Conservation (phyloP, 169 alveolate genomes). For the Plasmodium vivax region DNA sequence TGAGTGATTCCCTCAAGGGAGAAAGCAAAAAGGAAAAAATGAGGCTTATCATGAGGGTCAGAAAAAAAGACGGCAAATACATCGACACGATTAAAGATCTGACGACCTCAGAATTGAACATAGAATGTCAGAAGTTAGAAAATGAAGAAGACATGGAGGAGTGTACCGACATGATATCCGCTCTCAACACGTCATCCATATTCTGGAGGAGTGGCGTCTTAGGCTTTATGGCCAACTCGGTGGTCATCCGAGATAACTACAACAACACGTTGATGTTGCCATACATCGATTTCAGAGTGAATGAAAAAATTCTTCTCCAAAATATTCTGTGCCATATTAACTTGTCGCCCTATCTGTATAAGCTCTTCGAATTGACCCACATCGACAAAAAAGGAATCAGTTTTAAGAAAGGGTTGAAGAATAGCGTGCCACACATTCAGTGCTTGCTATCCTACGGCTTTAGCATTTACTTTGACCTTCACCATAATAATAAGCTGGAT, state of each 20-base stretch:
- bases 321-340: slow-evolving; percentile 39
- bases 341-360: slow-evolving; percentile 63
- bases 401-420: slow-evolving; percentile 35
- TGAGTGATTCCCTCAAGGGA: not conserved
- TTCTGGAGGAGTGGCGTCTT: slow-evolving; percentile 70
- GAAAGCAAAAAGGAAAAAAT: slow-evolving; percentile 6
- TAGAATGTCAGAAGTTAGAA: slow-evolving; percentile 26
- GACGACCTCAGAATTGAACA: slow-evolving; percentile 12
- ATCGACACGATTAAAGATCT: slow-evolving; percentile 30
- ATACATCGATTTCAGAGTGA: slow-evolving; percentile 34
- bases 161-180: slow-evolving; percentile 53
- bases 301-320: slow-evolving; percentile 64
- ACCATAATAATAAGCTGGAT: slow-evolving; percentile 9
- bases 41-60: slow-evolving; percentile 38
- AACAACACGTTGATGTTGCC: slow-evolving; percentile 47
- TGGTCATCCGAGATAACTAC: slow-evolving; percentile 25
- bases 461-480: slow-evolving; percentile 60
- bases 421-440: slow-evolving; percentile 72
- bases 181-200: slow-evolving; percentile 51
- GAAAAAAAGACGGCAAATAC: not conserved
- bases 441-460: slow-evolving; percentile 63
- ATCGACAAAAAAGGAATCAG: slow-evolving; percentile 53
- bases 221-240: slow-evolving; percentile 71
- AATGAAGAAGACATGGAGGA: slow-evolving; percentile 75
- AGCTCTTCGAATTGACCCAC: slow-evolving; percentile 57